Base-by-base conservation (phyloP, 192 early-diverging fungal species). In the Thamnidium elegans region DNA sequence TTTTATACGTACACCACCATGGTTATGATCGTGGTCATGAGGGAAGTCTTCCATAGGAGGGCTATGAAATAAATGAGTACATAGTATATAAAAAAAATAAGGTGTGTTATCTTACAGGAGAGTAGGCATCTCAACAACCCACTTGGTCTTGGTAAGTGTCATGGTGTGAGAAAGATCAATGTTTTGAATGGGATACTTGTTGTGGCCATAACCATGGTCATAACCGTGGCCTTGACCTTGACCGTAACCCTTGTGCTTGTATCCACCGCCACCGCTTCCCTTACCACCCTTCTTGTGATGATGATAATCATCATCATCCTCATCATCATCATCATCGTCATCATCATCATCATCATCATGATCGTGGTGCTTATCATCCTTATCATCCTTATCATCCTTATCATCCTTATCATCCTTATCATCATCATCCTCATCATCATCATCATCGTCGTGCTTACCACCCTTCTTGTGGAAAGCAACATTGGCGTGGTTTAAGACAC, bases 381-480 rank as follows among this genome's bases (percentile, higher is more conserved):
- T 52, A 2, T 52, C 50, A 10, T 53, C 31, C 0, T 48, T 43
- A 1, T 48, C 10, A 2, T 65, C 32, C 0, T 51, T n/a, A 1
- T 70, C 51, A 4, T 43, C 43, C 1, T 48, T 21, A 13, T 58
- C 62, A 0, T 64, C 48, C 0, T 60, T 36, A 4, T 45, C 50
- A 17, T 39, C 50, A 1, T 52, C 50, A 2, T 19, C 11, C 0
- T 21, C 42, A 14, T 54, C 21, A 19, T 26, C 62, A 0, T 21
- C 11, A 6, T 54, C 32, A 3, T 62, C 42, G 13, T 36, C 50
- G 4, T 45, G 26, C 4, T 61, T 23, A 7, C 19, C 48, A 9
- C 36, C 58, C 7, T 53, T 20, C 54, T 67, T 67, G 17, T 34
- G 43, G 32, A 72, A 61, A 21, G 58, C 17, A 32, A 55, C 59